Conservation (phyloP, 1,284 basidiomycete species). For the Ceratobasidium sp. region DNA sequence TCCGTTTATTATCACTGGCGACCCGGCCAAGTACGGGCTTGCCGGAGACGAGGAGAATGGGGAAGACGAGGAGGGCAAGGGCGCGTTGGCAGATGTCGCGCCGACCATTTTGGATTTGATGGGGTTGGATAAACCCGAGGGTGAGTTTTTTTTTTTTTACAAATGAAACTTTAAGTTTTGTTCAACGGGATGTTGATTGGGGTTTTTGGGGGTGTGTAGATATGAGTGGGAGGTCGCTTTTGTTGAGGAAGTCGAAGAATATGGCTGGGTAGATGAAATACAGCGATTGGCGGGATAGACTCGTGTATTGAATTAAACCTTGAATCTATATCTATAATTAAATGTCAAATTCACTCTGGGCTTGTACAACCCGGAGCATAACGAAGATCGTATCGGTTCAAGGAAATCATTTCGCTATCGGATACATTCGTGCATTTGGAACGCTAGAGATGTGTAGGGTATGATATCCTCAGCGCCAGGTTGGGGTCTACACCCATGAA, state of each 20-base stretch:
- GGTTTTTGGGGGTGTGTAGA: constrained; percentile 59
- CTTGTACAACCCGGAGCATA: no score
- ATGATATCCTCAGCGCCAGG: constrained; percentile 74
- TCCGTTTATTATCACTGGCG: constrained; percentile 83
- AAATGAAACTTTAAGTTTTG: no score
- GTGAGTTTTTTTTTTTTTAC: constrained; percentile 57
- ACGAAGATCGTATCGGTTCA: no score
- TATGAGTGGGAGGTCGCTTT: constrained; percentile 71
- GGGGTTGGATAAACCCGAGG: constrained; percentile 73
- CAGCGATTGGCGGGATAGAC: background rate
- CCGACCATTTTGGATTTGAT: constrained; percentile 86
- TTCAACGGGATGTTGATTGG: no score
- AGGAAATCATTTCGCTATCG: constrained; percentile 63
- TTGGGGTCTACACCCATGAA: constrained; percentile 65
- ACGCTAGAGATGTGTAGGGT: constrained; percentile 73
- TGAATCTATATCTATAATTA: constrained; percentile 17
- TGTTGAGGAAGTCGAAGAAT: constrained; percentile 58
- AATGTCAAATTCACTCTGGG: background rate
- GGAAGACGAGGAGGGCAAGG: constrained; percentile 70
- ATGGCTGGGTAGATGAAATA: constrained; percentile 9
- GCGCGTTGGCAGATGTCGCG: constrained; percentile 89
- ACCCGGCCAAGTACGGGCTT: constrained; percentile 66
- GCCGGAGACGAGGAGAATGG: constrained; percentile 60
- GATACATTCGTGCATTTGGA: constrained; percentile 84
- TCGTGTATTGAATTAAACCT: background rate